A percentile compares a stretch with the other conserved stretches of the same genome.
Evolutionary conservation across 176 grass and related monocot genomes (phyloP).

Genomic region (Oryza nivara): DNA sequence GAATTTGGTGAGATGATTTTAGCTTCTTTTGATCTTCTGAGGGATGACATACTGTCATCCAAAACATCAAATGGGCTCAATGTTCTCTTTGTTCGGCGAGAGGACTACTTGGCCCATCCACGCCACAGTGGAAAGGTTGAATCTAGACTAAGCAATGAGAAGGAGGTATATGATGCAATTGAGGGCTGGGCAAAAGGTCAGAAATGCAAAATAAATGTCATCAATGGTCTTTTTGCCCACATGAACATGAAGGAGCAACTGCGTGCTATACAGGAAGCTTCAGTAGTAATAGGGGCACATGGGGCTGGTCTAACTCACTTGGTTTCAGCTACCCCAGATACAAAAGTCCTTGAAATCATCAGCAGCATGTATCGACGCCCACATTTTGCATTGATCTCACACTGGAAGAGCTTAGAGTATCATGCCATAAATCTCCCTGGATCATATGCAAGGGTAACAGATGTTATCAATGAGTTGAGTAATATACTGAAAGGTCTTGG

Average conservation of each 20-base stretch:
- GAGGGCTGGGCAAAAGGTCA: constrained; percentile 70
- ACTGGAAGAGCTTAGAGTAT: constrained; percentile 88
- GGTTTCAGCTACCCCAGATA: constrained; percentile 66
- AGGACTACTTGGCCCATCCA: constrained; percentile 94
- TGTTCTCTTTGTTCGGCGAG: constrained; percentile 91
- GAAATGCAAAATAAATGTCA: constrained; percentile 79
- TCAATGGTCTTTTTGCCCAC: constrained; percentile 92
- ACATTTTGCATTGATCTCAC: constrained; percentile 82
- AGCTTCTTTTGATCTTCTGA: constrained; percentile 68
- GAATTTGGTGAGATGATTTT: constrained; percentile 95
- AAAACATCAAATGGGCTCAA: constrained; percentile 57
- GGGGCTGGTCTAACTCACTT: constrained; percentile 93
- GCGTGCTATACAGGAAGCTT: constrained; percentile 74
- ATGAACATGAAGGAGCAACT: constrained; percentile 96
- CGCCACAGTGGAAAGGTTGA: constrained; percentile 89
- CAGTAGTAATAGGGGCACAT: constrained; percentile 88
- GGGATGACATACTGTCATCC: constrained; percentile 41
- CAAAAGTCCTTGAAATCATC: constrained; percentile 94
- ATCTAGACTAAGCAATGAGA: constrained; percentile 86
- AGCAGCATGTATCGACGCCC: constrained; percentile 81
- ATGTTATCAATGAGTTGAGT: constrained; percentile 58
- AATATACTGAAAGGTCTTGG: constrained; percentile 68
- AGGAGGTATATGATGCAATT: constrained; percentile 69
- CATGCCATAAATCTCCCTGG: constrained; percentile 80
- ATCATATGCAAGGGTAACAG: constrained; percentile 52